Evolutionary conservation across 495 filamentous ascomycete species (phyloP).

Genomic region (Penicillium canariense): DNA sequence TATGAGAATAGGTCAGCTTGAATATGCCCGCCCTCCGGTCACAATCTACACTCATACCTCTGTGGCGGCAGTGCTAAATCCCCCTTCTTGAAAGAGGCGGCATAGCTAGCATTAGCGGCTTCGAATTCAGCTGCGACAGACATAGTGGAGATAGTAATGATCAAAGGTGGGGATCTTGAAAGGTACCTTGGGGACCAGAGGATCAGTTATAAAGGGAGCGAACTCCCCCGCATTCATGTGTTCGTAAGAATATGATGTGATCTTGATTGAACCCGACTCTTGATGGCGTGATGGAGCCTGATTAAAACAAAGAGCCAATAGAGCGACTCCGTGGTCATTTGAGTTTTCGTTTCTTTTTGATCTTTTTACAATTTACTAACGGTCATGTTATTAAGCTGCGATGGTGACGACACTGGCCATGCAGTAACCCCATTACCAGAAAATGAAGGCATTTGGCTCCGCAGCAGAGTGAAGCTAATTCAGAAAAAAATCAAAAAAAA

Average conservation of each 20-base stretch:
- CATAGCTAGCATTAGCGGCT: constrained; percentile 59
- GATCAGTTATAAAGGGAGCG: constrained; percentile 4
- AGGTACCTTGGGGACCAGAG: constrained; percentile 6
- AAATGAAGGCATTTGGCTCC: no score
- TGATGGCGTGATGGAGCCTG: constrained; percentile 17
- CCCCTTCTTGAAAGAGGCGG: constrained; percentile 59
- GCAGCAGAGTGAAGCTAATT: no score
- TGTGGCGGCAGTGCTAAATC: constrained; percentile 68
- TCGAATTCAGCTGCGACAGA: constrained; percentile 36
- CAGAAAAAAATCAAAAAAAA: no score
- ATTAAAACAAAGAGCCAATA: not conserved
- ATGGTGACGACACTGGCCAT: no score
- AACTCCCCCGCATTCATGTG: constrained; percentile 11
- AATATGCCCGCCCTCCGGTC: no score
- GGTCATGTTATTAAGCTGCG: no score
- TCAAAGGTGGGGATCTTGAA: not conserved
- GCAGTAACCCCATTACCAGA: no score
- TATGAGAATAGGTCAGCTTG: not conserved
- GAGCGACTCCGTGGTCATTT: not conserved
- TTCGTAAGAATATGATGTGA: constrained; percentile 17
- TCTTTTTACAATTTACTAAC: not conserved
- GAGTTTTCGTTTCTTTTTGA: not conserved
- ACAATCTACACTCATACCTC: constrained; percentile 41
- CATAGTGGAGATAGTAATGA: constrained; percentile 20
- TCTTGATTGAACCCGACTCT: constrained; percentile 5